Evolutionary conservation across 176 grass and related monocot genomes (phyloP).

Genomic region (Secale cereale): DNA sequence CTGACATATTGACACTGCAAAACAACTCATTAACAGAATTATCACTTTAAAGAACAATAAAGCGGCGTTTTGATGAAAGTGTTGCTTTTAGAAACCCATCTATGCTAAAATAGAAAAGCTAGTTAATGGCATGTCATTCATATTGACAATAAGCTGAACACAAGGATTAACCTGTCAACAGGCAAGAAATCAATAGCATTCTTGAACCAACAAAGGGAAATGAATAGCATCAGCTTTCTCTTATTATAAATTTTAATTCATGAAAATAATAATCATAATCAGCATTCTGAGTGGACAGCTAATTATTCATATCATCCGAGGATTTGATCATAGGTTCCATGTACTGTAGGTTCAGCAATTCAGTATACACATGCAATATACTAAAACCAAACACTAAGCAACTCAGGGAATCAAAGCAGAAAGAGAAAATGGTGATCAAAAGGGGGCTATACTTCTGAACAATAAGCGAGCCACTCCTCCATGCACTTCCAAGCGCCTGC

Average conservation of each 20-base stretch:
- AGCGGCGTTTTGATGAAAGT: not conserved
- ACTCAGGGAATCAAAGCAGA: not conserved
- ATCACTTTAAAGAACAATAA: not conserved
- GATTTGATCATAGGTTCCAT: not conserved
- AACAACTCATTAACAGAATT: constrained; percentile 2
- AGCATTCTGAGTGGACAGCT: not conserved
- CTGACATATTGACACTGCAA: not conserved
- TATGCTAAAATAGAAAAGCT: not conserved
- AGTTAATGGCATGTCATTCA: not conserved
- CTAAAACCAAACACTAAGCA: not conserved
- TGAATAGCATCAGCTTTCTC: not conserved
- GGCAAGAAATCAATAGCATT: not conserved
- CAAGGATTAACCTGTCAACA: not conserved
- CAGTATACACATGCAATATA: not conserved
- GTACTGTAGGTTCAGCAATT: not conserved
- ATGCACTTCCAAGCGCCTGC: constrained; percentile 78
- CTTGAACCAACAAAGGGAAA: not conserved
- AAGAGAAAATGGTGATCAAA: constrained; percentile 3
- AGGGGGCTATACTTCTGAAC: constrained; percentile 60
- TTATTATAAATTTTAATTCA: not conserved
- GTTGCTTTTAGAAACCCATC: not conserved
- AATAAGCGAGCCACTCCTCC: constrained; percentile 68
- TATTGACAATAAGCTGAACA: not conserved
- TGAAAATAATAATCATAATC: not conserved
- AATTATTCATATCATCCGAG: not conserved